These are phyloP conservation scores for Yarrowia sp. DNA, from an alignment of 805 yeast species.

Conservation along the genomic window DNA sequence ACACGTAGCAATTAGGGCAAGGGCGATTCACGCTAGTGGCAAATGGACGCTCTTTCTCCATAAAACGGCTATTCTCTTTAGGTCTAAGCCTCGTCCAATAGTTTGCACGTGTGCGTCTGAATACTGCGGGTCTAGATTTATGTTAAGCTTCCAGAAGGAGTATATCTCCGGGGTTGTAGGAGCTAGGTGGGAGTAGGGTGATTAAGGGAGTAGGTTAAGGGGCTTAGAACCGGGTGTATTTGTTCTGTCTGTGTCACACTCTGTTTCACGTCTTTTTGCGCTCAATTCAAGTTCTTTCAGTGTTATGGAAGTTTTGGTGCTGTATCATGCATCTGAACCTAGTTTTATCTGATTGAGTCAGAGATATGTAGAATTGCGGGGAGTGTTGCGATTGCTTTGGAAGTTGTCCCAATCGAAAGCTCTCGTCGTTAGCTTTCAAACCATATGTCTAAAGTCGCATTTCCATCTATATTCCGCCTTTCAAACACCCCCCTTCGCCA, in stretches of 20 bases:
- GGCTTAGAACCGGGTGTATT: not conserved
- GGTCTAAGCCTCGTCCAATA: conserved; percentile 3
- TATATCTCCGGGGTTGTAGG: not conserved
- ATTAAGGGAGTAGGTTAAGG: too few species aligned
- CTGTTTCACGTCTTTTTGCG: too few species aligned
- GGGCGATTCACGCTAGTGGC: not conserved
- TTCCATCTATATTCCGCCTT: not conserved
- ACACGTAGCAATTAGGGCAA: too few species aligned
- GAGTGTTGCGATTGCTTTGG: not conserved
- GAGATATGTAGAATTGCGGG: not conserved
- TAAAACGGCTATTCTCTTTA: too few species aligned
- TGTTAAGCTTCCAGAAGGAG: not conserved
- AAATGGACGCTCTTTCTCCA: not conserved
- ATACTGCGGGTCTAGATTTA: not conserved
- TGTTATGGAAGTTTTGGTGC: not conserved
- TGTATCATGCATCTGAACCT: not conserved
- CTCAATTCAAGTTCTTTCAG: too few species aligned
- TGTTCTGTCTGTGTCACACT: not conserved
- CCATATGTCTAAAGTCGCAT: not conserved
- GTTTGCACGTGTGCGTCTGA: conserved; percentile 13
- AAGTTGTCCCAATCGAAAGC: not conserved
- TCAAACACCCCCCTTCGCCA: not conserved
- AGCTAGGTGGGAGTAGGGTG: too few species aligned
- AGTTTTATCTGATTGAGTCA: not conserved
- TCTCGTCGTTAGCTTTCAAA: not conserved